Conservation (phyloP, 2,329 filamentous ascomycete genomes). For the Fusarium marasasianum region DNA sequence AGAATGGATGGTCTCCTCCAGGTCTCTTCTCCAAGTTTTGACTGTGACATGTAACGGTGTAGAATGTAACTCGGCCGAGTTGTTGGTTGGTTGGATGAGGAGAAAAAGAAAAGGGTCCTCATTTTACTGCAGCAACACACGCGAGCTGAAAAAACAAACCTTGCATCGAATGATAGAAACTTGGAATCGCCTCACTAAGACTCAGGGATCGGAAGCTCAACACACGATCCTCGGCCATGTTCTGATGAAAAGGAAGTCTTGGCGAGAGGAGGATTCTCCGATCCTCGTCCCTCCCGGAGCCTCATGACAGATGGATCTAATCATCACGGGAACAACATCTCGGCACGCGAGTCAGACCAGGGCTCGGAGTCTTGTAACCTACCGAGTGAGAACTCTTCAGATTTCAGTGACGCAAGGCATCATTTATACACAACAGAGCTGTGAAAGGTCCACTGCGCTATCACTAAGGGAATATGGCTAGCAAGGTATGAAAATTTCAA, state of each 20-base stretch:
- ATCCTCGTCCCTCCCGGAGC: background rate
- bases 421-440: constrained; percentile 3
- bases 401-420: constrained; percentile 15
- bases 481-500: background rate
- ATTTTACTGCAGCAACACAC: background rate
- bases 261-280: background rate
- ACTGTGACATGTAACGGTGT: background rate
- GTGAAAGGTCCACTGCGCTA: background rate
- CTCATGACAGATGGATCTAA: constrained; percentile 2
- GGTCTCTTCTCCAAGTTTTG: background rate
- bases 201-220: background rate
- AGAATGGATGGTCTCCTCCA: background rate
- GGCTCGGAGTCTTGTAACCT: background rate
- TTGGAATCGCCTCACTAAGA: constrained; percentile 8
- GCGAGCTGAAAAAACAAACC: background rate
- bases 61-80: background rate
- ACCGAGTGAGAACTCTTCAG: background rate
- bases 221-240: background rate
- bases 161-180: constrained; percentile 9
- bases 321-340: background rate
- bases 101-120: background rate
- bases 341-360: constrained; percentile 4
- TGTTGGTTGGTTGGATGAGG: background rate
- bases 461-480: background rate
- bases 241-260: background rate